A percentile compares a stretch with the other conserved stretches of the same genome.
Evolutionary conservation across 495 filamentous ascomycete genomes (phyloP).

Genomic region (Corynascus novoguineensis): DNA sequence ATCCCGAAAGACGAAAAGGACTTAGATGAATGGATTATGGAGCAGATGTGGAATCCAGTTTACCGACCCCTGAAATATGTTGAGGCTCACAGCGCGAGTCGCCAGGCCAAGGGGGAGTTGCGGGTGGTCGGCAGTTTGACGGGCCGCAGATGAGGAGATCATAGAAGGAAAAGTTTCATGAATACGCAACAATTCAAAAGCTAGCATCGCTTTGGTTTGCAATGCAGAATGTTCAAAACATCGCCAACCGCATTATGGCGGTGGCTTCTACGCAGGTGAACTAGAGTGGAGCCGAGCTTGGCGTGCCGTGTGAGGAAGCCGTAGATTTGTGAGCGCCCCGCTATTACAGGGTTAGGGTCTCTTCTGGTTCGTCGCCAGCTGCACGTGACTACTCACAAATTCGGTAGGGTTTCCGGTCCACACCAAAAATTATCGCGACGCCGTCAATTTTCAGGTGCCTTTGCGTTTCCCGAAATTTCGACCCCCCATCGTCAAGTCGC

Average conservation of each 20-base stretch:
- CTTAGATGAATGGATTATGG: slow-evolving; percentile 73
- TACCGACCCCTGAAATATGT: slow-evolving; percentile 63
- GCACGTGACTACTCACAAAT: slow-evolving; percentile 30
- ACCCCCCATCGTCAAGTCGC: slow-evolving; percentile 33
- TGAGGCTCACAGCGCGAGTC: slow-evolving; percentile 42
- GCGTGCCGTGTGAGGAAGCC: too few species aligned
- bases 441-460: slow-evolving; percentile 28
- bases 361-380: neutral
- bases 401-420: slow-evolving; percentile 36
- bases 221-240: too few species aligned
- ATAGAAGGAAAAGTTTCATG: neutral
- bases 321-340: neutral
- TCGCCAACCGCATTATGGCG: too few species aligned
- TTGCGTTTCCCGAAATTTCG: slow-evolving; percentile 33
- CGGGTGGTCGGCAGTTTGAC: slow-evolving; percentile 41
- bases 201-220: too few species aligned
- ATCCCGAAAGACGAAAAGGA: slow-evolving; percentile 56
- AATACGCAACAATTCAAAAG: too few species aligned
- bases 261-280: too few species aligned
- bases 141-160: neutral
- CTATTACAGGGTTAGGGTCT: slow-evolving; percentile 12
- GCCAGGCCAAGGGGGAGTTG: slow-evolving; percentile 55
- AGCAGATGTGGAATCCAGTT: slow-evolving; percentile 84
- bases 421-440: slow-evolving; percentile 37
- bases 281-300: too few species aligned